Evolutionary conservation across 352 stramenopile species (phyloP).

Genomic region (Globisporangium mamillatum): DNA sequence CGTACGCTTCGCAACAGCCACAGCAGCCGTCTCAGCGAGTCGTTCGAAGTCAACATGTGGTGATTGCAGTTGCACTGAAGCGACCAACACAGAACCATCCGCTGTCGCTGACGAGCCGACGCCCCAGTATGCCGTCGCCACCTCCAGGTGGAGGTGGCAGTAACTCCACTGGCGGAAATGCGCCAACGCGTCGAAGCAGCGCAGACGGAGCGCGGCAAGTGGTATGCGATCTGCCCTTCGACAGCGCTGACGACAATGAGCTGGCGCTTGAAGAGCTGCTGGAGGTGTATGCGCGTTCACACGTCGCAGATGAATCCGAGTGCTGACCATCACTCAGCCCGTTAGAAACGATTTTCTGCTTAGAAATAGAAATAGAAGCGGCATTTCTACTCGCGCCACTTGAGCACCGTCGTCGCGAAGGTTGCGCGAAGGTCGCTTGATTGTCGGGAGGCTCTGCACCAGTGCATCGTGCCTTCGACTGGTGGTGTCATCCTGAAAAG

Average conservation of each 20-base stretch:
- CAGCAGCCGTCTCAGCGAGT: slow-evolving; percentile 4
- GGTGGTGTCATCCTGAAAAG: slow-evolving; percentile 5
- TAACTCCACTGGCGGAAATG: not conserved
- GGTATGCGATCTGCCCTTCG: not conserved
- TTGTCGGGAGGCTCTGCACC: slow-evolving; percentile 46
- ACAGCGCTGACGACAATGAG: slow-evolving; percentile 14
- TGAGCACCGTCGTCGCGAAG: not conserved
- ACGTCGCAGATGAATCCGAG: slow-evolving; percentile 11
- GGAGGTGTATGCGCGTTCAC: slow-evolving; percentile 14
- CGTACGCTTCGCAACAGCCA: slow-evolving; percentile 10
- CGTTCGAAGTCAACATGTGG: not conserved
- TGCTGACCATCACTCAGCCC: slow-evolving; percentile 1
- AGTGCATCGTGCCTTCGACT: slow-evolving; percentile 32
- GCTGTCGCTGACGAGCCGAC: slow-evolving; percentile 10
- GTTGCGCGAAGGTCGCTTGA: slow-evolving; percentile 35
- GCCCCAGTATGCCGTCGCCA: slow-evolving; percentile 14
- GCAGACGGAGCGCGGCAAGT: not conserved
- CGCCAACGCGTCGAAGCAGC: not conserved
- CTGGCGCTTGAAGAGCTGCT: slow-evolving; percentile 22
- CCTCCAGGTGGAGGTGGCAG: not conserved
- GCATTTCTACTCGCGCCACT: not conserved
- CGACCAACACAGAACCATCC: not conserved
- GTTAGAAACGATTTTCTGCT: not conserved
- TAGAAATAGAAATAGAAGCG: not conserved
- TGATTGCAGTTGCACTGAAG: slow-evolving; percentile 4